A percentile compares a stretch with the other conserved stretches of the same genome.
Evolutionary conservation across 495 filamentous ascomycete genomes (phyloP).

Genomic region (Beverwykella pulmonaria): DNA sequence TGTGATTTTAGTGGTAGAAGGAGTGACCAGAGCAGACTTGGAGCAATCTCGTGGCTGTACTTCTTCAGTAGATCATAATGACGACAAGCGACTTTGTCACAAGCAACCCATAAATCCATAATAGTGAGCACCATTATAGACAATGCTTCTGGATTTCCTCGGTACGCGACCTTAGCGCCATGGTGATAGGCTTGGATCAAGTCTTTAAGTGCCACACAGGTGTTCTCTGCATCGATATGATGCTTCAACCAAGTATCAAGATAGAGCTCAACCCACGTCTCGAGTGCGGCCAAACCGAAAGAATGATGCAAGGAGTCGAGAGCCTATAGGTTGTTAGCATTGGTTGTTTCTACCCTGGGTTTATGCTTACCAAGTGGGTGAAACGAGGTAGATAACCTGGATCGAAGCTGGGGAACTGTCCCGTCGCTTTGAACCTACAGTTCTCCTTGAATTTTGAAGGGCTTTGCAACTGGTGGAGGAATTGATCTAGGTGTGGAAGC

Average conservation of each 20-base stretch:
- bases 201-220: conserved; percentile 39
- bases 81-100: conserved; percentile 55
- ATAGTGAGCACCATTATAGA: conserved; percentile 64
- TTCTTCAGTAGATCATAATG: conserved; percentile 50
- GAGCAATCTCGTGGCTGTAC: conserved; percentile 56
- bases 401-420: too few species aligned
- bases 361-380: too few species aligned
- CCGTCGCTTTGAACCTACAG: too few species aligned
- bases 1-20: conserved; percentile 54
- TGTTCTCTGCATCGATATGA: conserved; percentile 36
- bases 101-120: conserved; percentile 66
- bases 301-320: not conserved
- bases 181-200: conserved; percentile 47
- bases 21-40: conserved; percentile 51
- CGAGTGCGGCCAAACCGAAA: conserved; percentile 39
- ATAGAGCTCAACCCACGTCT: conserved; percentile 50
- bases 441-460: too few species aligned
- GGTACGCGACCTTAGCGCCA: conserved; percentile 45
- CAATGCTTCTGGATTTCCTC: conserved; percentile 50
- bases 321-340: too few species aligned
- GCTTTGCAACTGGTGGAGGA: too few species aligned
- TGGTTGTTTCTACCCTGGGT: too few species aligned
- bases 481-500: too few species aligned
- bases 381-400: too few species aligned
- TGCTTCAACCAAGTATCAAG: conserved; percentile 47